A percentile compares a stretch with the other conserved stretches of the same genome.
Evolutionary conservation across 2,329 filamentous ascomycete genomes (phyloP).

Genomic region (Exophiala calicioides): DNA sequence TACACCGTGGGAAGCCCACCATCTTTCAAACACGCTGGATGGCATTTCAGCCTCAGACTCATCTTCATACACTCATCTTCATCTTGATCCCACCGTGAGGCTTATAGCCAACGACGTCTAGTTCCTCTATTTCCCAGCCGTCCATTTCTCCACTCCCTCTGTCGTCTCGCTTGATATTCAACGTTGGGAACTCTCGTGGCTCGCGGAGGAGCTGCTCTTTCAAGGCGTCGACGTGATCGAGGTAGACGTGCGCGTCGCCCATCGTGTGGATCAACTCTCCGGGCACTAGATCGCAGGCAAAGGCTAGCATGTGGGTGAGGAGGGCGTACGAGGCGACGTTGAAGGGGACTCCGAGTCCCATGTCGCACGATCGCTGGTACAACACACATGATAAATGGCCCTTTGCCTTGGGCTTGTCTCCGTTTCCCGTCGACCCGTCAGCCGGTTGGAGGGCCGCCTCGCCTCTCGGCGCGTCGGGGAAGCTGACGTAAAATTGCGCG

Average conservation of each 20-base stretch:
- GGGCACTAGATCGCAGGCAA: conserved; percentile 79
- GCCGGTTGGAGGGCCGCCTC: conserved; percentile 26
- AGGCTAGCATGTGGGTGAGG: conserved; percentile 91
- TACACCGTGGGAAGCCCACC: no score
- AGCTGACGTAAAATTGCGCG: conserved; percentile 91
- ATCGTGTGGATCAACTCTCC: conserved; percentile 91
- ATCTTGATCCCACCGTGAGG: conserved; percentile 91
- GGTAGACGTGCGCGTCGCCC: conserved; percentile 97
- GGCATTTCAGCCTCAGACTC: not conserved
- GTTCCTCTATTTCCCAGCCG: conserved; percentile 85
- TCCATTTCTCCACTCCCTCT: conserved; percentile 85
- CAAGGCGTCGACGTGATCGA: conserved; percentile 87
- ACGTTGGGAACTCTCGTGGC: conserved; percentile 75
- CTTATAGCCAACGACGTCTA: conserved; percentile 82
- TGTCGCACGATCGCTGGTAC: conserved; percentile 93
- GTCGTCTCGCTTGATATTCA: conserved; percentile 69
- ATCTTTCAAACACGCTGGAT: not conserved
- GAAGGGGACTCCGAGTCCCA: conserved; percentile 96
- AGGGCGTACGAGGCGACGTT: conserved; percentile 96
- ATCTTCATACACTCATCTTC: conserved; percentile 88
- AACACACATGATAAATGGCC: conserved; percentile 83
- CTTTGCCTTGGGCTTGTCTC: conserved; percentile 45
- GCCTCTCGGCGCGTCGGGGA: conserved; percentile 51
- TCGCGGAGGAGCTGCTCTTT: conserved; percentile 76
- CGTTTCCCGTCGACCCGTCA: not conserved